Conservation (phyloP, 192 early-diverging fungal genomes). For the Chytriomyces confervae region DNA sequence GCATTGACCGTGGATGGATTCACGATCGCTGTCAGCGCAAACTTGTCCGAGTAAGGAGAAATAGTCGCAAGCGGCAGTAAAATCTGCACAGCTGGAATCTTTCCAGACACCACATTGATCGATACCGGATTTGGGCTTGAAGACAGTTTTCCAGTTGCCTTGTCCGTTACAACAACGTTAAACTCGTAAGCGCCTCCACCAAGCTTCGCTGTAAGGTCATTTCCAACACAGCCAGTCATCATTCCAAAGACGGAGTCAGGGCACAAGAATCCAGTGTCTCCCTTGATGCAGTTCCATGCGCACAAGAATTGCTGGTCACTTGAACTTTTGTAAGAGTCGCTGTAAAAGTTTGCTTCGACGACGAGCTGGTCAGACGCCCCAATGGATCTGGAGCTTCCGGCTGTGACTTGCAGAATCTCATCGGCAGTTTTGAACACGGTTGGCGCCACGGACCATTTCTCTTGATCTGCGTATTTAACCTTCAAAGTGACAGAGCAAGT, state of each 20-base stretch:
- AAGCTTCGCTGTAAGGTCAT: constrained; percentile 17
- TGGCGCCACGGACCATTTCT: background rate
- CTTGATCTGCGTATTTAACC: constrained; percentile 22
- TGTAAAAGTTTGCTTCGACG: constrained; percentile 22
- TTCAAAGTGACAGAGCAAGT: constrained; percentile 21
- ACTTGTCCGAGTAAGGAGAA: constrained; percentile 29
- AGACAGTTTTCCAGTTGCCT: background rate
- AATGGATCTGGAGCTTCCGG: constrained; percentile 28
- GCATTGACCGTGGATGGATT: constrained; percentile 17
- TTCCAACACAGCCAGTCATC: constrained; percentile 20
- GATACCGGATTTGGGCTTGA: background rate
- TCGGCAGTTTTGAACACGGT: constrained; percentile 20
- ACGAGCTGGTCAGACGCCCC: constrained; percentile 4
- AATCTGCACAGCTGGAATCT: constrained; percentile 14
- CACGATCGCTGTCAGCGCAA: constrained; percentile 26
- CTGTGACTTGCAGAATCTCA: constrained; percentile 31
- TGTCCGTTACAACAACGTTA: constrained; percentile 21
- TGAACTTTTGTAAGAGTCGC: background rate
- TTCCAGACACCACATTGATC: constrained; percentile 5
- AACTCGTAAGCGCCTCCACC: constrained; percentile 6
- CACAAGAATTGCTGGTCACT: constrained; percentile 7
- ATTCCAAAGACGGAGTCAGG: background rate
- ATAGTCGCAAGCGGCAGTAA: background rate
- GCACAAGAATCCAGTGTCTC: constrained; percentile 27
- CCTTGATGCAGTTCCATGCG: constrained; percentile 26